Evolutionary conservation across 495 filamentous ascomycete genomes (phyloP), one percentile per base, ranked within the genome.

Genomic region (Aspergillus steynii): DNA sequence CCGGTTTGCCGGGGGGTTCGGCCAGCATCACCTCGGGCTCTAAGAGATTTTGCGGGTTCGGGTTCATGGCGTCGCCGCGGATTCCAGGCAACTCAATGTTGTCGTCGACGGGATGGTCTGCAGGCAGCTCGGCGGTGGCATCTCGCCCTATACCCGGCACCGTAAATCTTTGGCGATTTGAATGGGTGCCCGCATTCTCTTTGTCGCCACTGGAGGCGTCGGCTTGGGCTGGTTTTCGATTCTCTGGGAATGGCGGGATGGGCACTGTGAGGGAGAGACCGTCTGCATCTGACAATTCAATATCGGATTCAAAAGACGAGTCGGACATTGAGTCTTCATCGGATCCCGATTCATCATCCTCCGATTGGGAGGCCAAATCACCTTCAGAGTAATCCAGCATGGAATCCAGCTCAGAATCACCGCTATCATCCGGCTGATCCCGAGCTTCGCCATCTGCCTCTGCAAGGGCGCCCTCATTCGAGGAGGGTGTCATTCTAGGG

Each of bases 401-500:
- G 34, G 34, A 42, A 42, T 42, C 7, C 12, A 2, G 37, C 37
- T 42, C 37, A 12, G 37, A 14, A n/a, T 53, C 34, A 32, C 31
- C n/a, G 32, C 54, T 15, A 25, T 52, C 53, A 25, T 49, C 57
- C 56, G 32, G 29, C 20, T 29, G 46, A 37, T 68, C 58, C 12
- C 53, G 60, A n/a, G 52, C 25, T 26, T 59, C 58, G 29, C 32
- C 28, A 31, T n/a, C 32, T 9, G 53, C 26, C 4, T 62, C 48
- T 27, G 42, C 58, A 25, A 31, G 29, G 5, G 50, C 53, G 61
- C 52, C 47, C 2, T 26, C 8, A 29, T 42, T 52, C n/a, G 63
- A 55, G 8, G 63, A 55, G 34, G 68, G 68, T 12, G 68, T 68
- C 66, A 64, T 67, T 57, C 63, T 62, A 47, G 66, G 66, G 25